phyloP scores from a whole-genome alignment of 805 yeast genomes.

The Pichia cabralensis region DNA sequence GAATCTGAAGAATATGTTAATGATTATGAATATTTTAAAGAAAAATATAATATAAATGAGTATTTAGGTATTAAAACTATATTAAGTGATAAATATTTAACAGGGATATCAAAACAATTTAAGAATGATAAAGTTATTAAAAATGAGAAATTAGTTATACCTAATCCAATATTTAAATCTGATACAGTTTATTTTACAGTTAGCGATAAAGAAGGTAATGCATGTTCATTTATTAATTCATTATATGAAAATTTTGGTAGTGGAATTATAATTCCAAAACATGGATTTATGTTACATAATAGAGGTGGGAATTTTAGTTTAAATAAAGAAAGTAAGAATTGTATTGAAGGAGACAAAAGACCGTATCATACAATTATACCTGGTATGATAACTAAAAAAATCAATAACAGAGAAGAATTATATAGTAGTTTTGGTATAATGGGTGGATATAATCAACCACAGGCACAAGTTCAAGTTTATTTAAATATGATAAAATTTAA shows the following conservation, averaged over 20 bases:
- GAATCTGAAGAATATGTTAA: conserved; percentile 68
- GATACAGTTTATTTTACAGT: conserved; percentile 67
- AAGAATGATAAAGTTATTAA: conserved; percentile 29
- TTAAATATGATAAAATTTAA: conserved; percentile 55
- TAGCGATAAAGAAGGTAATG: conserved; percentile 61
- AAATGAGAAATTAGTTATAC: conserved; percentile 30
- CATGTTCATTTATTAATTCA: conserved; percentile 73
- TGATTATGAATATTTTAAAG: conserved; percentile 38
- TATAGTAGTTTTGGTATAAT: conserved; percentile 59
- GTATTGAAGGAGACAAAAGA: conserved; percentile 58
- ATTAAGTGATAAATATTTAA: conserved; percentile 39
- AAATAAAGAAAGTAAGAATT: conserved; percentile 45
- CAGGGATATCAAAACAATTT: conserved; percentile 39
- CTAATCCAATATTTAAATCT: conserved; percentile 47
- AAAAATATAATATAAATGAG: conserved; percentile 11
- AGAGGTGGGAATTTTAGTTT: conserved; percentile 70
- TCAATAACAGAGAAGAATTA: conserved; percentile 29
- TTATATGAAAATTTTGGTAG: conserved; percentile 63
- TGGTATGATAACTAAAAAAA: conserved; percentile 54
- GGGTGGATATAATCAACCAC: conserved; percentile 87
- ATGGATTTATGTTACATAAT: conserved; percentile 65
- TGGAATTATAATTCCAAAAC: conserved; percentile 52
- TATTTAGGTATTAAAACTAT: conserved; percentile 28
- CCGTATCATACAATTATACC: conserved; percentile 82
- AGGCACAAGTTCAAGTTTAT: conserved; percentile 72